phyloP scores from a whole-genome alignment of 306 rosid genomes.

The Castanea sativa region DNA sequence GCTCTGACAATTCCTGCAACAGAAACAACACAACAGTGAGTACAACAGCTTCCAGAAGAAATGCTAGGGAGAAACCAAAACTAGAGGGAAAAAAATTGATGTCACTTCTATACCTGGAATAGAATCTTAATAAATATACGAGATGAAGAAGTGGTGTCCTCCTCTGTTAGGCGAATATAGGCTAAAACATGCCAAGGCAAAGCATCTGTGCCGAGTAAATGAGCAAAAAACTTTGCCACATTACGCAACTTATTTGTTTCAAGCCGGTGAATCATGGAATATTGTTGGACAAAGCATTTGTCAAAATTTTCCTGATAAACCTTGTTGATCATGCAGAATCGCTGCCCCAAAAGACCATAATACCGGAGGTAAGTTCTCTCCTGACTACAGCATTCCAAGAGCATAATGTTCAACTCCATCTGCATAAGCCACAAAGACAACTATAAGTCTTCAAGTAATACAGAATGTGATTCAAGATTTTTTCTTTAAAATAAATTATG shows the following conservation, averaged over 20 bases:
- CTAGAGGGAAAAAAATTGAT: not conserved
- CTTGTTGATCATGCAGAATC: slow-evolving; percentile 87
- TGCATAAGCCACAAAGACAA: slow-evolving; percentile 30
- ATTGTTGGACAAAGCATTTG: slow-evolving; percentile 89
- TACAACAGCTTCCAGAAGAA: slow-evolving; percentile 2
- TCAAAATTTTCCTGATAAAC: slow-evolving; percentile 88
- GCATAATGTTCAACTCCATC: slow-evolving; percentile 82
- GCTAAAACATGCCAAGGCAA: slow-evolving; percentile 86
- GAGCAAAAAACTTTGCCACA: slow-evolving; percentile 85
- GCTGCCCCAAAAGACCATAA: slow-evolving; percentile 90
- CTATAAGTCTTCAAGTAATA: not conserved
- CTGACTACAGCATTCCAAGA: slow-evolving; percentile 92
- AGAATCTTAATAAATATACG: slow-evolving; percentile 87
- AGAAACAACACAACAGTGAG: slow-evolving; percentile 23
- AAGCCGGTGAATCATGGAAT: slow-evolving; percentile 36
- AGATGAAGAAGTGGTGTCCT: slow-evolving; percentile 88
- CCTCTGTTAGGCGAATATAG: slow-evolving; percentile 81
- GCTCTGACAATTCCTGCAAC: slow-evolving; percentile 85
- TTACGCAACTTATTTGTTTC: slow-evolving; percentile 24
- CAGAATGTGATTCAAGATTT: not conserved
- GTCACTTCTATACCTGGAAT: slow-evolving; percentile 56
- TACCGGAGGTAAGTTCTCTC: slow-evolving; percentile 82
- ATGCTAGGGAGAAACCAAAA: not conserved
- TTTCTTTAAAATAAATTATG: too few relatives aligned
- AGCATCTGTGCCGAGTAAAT: slow-evolving; percentile 86